Base-by-base conservation (phyloP, 768 basidiomycete species). In the Russula foetens region DNA sequence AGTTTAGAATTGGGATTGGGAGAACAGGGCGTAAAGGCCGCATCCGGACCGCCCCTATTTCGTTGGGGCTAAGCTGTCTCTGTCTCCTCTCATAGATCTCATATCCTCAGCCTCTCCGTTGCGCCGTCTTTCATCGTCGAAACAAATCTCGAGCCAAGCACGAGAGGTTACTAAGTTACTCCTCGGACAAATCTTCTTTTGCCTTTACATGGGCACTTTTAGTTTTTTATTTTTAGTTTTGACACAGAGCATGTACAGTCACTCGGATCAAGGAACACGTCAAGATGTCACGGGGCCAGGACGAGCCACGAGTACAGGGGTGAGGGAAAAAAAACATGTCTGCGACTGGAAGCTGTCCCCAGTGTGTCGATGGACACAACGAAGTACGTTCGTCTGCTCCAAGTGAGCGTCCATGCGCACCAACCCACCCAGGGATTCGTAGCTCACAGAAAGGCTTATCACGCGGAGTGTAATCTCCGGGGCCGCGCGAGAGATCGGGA, bases 381-480 rank as follows among this genome's bases (percentile, higher is more conserved):
- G 7, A 51, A 12, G n/a, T 17, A 45, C n/a, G n/a, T 44, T 29
- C 39, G 14, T 19, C 26, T 53, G 53, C 28, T 29, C 28, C 28
- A 41, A 29, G 26, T 15, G 4, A 24, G 35, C 35, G 14, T 35
- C 35, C 9, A 11, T 35, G 2, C 35, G 35, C 35, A 35, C 14
- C 35, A n/a, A n/a, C n/a, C n/a, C n/a, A 35, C 35, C 35, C 14
- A 11, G 35, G 35, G 35, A 35, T 11, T 35, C 35, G 14, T 35
- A 26, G 45, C 12, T 7, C 31, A 24, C 31, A 60, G 49, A 56
- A 45, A 48, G 21, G 43, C 55, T 61, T 33, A 49, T 38, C 60
- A 56, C 49, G 60, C 55, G 60, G 49, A 35, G 26, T 15, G 17
- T 46, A 56, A 56, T 60, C 48, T 61, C 60, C 60, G 54, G 48